Evolutionary conservation across 2,329 filamentous ascomycete genomes (phyloP), one percentile per base, ranked within the genome.

Genomic region (Phyllosticta citrichinensis): DNA sequence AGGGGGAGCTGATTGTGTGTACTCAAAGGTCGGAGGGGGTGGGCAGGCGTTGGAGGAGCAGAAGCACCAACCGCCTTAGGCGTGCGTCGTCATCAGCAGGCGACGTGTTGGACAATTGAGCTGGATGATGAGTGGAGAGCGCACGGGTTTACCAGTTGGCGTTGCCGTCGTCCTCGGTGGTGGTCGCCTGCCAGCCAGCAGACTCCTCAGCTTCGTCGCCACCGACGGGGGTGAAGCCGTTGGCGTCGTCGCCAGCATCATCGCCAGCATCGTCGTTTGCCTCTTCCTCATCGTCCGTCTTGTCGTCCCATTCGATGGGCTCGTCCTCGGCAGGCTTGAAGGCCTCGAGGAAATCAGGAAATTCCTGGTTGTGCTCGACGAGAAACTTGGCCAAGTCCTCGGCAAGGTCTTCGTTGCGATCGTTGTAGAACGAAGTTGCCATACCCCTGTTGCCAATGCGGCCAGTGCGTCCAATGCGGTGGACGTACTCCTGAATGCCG

Each of bases 401-500:
- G 0, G 82, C 91, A 52, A 97, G 76, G 2, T 86, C 81, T 61
- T 88, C 83, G 67, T 97, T 89, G 0, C 81, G 78, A 0, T 92
- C 86, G 25, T 87, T 90, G 79, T 87, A 97, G 77, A 99, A 93
- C 0, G 93, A 96, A 0, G 89, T 93, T 0, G 94, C 92, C 5
- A 91, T 77, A 19, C 94, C 94, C 53, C 83, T 81, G 66, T 96
- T 89, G 2, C 94, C 94, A 69, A 97, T 97, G 58, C 94, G 90
- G 60, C 89, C 94, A 66, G 94, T 99, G 63, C 94, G 92, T 64
- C 94, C 94, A 70, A 97, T 97, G 12, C 94, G 90, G 70, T 99
- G 94, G 25, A 88, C 86, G 68, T 97, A 99, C 72, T 97, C 94
- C 56, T 89, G 86, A 61, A 97, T 96, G 2, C 92, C 93, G n/a